These are phyloP conservation scores for Alternaria angustiovoidea DNA, from an alignment of 2,329 filamentous ascomycete species.

Conservation along the genomic window DNA sequence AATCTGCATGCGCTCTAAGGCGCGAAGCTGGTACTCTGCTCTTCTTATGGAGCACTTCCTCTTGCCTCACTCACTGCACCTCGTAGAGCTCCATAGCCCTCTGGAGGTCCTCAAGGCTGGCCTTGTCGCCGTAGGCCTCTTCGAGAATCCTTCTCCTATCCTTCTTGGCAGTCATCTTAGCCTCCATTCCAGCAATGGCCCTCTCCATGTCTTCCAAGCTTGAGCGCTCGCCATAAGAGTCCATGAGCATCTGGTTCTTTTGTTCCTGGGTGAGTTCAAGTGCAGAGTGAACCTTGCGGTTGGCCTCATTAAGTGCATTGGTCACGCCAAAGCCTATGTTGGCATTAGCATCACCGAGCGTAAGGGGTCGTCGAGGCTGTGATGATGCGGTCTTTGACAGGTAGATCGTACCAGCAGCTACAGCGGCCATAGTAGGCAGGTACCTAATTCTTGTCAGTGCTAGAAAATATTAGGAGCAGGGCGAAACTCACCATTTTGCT, in stretches of 20 bases:
- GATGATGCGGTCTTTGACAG: constrained; percentile 30
- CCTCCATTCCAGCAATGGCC: constrained; percentile 39
- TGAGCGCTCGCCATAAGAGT: constrained; percentile 42
- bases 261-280: constrained; percentile 40
- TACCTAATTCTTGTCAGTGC: constrained; percentile 31
- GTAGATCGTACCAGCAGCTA: constrained; percentile 44
- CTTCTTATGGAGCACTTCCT: not conserved
- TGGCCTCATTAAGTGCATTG: constrained; percentile 43
- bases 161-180: constrained; percentile 39
- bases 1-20: constrained; percentile 5
- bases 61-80: constrained; percentile 42
- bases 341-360: constrained; percentile 42
- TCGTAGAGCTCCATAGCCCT: constrained; percentile 56
- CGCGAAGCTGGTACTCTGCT: constrained; percentile 19
- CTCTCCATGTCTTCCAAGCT: constrained; percentile 47
- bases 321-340: constrained; percentile 45
- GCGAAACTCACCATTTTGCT: constrained; percentile 40
- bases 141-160: constrained; percentile 53
- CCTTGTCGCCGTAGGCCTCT: constrained; percentile 58
- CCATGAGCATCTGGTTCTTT: constrained; percentile 41
- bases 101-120: constrained; percentile 55
- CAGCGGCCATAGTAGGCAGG: constrained; percentile 46
- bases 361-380: constrained; percentile 34
- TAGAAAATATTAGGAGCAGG: not conserved
- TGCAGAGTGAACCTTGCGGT: constrained; percentile 35